Evolutionary conservation across 1,139 yeast genomes (phyloP).

Genomic region (Sugiyamaella sp.): DNA sequence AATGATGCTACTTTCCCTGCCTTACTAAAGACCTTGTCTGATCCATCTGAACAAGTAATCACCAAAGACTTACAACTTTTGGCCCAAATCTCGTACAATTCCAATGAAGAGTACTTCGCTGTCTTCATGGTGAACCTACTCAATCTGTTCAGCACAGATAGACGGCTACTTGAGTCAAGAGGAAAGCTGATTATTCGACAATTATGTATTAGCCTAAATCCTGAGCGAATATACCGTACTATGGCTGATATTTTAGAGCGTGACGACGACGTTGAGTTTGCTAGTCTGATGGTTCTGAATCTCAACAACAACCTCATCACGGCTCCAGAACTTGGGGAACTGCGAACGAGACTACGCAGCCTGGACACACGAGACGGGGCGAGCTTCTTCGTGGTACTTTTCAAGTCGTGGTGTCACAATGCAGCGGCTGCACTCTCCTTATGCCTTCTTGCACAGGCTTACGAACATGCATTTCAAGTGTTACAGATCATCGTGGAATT

Average conservation of each 20-base stretch:
- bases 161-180: conserved; percentile 64
- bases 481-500: conserved; percentile 74
- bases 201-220: conserved; percentile 75
- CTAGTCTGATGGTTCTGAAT: conserved; percentile 81
- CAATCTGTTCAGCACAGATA: conserved; percentile 66
- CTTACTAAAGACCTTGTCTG: conserved; percentile 76
- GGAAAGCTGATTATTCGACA: conserved; percentile 87
- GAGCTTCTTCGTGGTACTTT: conserved; percentile 71
- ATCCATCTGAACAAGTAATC: conserved; percentile 84
- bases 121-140: conserved; percentile 75
- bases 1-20: conserved; percentile 75
- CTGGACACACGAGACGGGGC: conserved; percentile 62
- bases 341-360: conserved; percentile 68
- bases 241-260: conserved; percentile 74
- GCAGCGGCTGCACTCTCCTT: conserved; percentile 86
- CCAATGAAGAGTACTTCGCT: conserved; percentile 77
- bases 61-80: conserved; percentile 74
- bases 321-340: conserved; percentile 72
- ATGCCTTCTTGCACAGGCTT: conserved; percentile 85
- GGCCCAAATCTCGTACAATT: conserved; percentile 75
- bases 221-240: conserved; percentile 82
- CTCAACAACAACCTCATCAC: conserved; percentile 86
- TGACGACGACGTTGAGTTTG: conserved; percentile 67
- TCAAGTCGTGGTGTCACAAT: conserved; percentile 91
- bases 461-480: conserved; percentile 82